phyloP scores from a whole-genome alignment of 371 early-diverging fungal species.

The Mucor velutinosus region DNA sequence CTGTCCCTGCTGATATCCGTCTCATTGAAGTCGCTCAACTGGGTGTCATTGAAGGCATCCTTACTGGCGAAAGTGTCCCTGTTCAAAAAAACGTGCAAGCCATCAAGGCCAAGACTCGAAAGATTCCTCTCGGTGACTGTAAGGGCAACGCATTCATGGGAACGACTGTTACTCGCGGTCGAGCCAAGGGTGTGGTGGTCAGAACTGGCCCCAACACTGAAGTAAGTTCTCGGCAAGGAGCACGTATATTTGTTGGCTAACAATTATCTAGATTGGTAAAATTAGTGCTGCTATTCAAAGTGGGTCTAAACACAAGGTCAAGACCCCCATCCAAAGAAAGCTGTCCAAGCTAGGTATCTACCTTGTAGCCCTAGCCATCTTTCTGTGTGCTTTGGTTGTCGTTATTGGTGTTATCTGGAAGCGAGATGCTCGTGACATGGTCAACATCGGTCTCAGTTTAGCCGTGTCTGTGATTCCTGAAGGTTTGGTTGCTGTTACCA shows the following conservation, averaged over 20 bases:
- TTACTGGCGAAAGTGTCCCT: constrained; percentile 88
- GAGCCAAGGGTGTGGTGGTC: constrained; percentile 75
- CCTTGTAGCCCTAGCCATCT: constrained; percentile 79
- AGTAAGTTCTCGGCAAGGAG: constrained; percentile 3
- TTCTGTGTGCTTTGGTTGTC: constrained; percentile 82
- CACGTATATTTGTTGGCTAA: background rate
- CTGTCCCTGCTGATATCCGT: constrained; percentile 89
- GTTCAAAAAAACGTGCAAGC: constrained; percentile 62
- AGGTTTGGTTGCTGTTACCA: constrained; percentile 92
- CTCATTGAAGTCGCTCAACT: constrained; percentile 83
- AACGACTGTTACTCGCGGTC: constrained; percentile 70
- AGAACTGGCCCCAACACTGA: constrained; percentile 81
- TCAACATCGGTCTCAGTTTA: constrained; percentile 54
- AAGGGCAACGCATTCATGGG: constrained; percentile 76
- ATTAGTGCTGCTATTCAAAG: constrained; percentile 87
- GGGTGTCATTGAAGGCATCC: constrained; percentile 80
- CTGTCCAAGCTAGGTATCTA: constrained; percentile 66
- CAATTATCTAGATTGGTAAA: constrained; percentile 71
- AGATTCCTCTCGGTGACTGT: constrained; percentile 73
- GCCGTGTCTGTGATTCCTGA: constrained; percentile 96
- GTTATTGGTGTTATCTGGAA: constrained; percentile 81
- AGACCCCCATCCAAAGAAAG: constrained; percentile 82
- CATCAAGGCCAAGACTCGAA: constrained; percentile 53
- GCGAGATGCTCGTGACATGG: constrained; percentile 39
- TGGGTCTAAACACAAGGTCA: constrained; percentile 59